These are phyloP conservation scores for Sedum album DNA, from an alignment of 164 flowering plant species.

Conservation along the genomic window DNA sequence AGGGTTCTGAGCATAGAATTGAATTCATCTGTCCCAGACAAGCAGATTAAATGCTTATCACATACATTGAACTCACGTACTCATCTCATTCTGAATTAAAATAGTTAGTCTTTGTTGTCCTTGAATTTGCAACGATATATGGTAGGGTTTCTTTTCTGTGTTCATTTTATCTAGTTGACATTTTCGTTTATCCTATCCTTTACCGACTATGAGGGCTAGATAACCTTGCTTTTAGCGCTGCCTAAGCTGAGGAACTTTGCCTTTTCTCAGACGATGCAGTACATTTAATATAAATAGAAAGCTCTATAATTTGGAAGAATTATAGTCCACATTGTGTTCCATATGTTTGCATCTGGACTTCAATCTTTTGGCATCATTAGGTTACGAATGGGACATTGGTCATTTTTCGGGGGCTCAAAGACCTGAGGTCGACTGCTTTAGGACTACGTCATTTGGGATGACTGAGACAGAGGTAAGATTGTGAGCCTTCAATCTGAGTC, in stretches of 20 bases:
- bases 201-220: not conserved
- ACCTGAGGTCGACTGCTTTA: constrained; percentile 85
- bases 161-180: too few species aligned
- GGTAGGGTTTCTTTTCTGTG: too few species aligned
- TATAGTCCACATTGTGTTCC: not conserved
- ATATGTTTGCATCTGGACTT: constrained; percentile 8
- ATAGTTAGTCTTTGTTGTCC: too few species aligned
- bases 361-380: constrained; percentile 26
- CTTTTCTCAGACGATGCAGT: not conserved
- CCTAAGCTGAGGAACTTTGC: not conserved
- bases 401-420: constrained; percentile 76
- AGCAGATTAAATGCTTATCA: not conserved
- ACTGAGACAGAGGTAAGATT: constrained; percentile 45
- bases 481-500: not conserved
- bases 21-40: not conserved
- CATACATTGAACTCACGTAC: not conserved
- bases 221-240: not conserved
- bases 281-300: not conserved
- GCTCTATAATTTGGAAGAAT: not conserved
- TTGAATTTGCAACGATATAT: too few species aligned
- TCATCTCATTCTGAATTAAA: not conserved
- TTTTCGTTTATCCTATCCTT: too few species aligned
- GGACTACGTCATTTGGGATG: constrained; percentile 83
- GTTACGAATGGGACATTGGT: constrained; percentile 98
- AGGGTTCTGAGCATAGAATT: not conserved